Evolutionary conservation across 305 asterid genomes (phyloP), one percentile per base, ranked within the genome.

Genomic region (Petunia hybrid): DNA sequence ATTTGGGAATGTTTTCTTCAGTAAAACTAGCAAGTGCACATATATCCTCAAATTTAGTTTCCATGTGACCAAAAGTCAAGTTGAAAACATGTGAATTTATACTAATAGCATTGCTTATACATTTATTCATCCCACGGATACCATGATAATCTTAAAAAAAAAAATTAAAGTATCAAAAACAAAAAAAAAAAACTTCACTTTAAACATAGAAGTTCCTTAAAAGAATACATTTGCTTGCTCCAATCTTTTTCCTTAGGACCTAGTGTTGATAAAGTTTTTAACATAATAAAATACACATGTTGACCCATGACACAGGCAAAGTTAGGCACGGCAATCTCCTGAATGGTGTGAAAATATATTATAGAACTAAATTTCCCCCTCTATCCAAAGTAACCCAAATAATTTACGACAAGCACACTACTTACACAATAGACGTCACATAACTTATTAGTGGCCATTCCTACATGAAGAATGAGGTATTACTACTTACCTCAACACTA

Each of bases 1-100:
- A 70, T 10, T 65, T 46, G 6, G 61, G 77, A 31, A 10, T 46
- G 31, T 46, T 48, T 71, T 35, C 6, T 46, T 31, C 1, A 71
- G 42, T 46, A 71, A 46, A 48, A 71, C 16, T 5, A 12, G 7
- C 61, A 71, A 71, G 61, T 48, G 77, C 77, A 46, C 10, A 71
- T 43, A 31, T 10, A 60, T 43, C 31, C 77, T 48, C 77, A 46
- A 10, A 5, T 71, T 31, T 31, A 71, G 77, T 42, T 13, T 22
- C 59, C 41, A 9, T 22, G 60, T 45, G 42, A 9, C 60, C 3
- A 45, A 8, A 16, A 46, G 42, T 9, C 22, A 5, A 64, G 59
- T 16, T 70, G 42, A 46, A 71, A 71, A 71, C 61, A 31, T 70
- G 61, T 46, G 41, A 70, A 10, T 70, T 68, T 48, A 56, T 31